phyloP scores from a whole-genome alignment of 306 rosid genomes.

The Ochetophila trinervis region DNA sequence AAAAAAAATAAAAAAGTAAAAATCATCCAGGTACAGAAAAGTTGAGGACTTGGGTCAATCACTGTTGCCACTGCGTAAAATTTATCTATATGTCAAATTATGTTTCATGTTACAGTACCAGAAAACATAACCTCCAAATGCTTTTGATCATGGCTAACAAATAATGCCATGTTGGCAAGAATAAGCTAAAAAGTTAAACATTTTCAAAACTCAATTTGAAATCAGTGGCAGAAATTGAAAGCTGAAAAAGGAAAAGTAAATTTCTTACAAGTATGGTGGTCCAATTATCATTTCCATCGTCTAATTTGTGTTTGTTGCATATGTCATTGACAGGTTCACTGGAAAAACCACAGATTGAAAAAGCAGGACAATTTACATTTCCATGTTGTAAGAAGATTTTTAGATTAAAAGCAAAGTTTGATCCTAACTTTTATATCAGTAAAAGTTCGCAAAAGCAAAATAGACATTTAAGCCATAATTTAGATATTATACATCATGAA shows the following conservation, averaged over 20 bases:
- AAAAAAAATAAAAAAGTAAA: no score
- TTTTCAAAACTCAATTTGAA: neutral
- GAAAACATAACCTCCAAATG: no score
- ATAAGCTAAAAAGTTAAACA: neutral
- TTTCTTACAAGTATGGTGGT: slow-evolving; percentile 61
- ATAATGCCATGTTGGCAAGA: no score
- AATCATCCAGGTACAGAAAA: no score
- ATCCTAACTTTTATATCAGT: no score
- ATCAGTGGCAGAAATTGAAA: neutral
- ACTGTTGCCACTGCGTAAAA: no score
- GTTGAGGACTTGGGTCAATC: no score
- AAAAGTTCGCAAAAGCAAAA: no score
- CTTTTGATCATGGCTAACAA: no score
- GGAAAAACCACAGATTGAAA: slow-evolving; percentile 30
- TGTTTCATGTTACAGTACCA: no score
- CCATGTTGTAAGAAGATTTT: slow-evolving; percentile 7
- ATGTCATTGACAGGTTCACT: slow-evolving; percentile 67
- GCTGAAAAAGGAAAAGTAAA: slow-evolving; percentile 1
- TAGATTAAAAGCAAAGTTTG: neutral
- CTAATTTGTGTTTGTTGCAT: slow-evolving; percentile 46
- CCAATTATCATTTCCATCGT: slow-evolving; percentile 47
- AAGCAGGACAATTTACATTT: slow-evolving; percentile 9
- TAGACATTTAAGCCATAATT: neutral
- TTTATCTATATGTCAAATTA: no score
- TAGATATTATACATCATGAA: neutral